These are phyloP conservation scores for Lineolata rhizophorae DNA, from an alignment of 495 filamentous ascomycete genomes.

Conservation along the genomic window DNA sequence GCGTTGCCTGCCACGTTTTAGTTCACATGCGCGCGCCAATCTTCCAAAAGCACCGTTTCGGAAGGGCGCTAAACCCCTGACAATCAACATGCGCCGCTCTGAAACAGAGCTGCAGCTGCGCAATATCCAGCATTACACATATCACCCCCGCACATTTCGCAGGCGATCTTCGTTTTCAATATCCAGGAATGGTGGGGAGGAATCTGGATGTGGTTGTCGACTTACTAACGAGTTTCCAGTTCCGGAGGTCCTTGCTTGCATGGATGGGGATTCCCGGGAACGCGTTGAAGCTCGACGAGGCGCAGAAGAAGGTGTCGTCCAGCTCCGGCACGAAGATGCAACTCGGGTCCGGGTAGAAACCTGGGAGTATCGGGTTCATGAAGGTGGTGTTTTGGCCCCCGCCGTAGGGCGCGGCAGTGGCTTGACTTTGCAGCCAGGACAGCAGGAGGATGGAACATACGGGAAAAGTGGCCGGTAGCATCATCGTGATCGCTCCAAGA, in stretches of 20 bases:
- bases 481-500: too few relatives aligned
- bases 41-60: too few relatives aligned
- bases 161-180: neutral
- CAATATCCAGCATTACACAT: neutral
- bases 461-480: too few relatives aligned
- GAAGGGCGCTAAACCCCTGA: too few relatives aligned
- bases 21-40: too few relatives aligned
- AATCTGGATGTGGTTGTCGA: neutral
- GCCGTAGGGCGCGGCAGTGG: too few relatives aligned
- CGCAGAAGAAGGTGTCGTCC: slow-evolving; percentile 29
- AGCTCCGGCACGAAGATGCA: slow-evolving; percentile 28
- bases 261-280: slow-evolving; percentile 32
- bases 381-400: slow-evolving; percentile 1
- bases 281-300: slow-evolving; percentile 28
- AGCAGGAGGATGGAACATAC: too few relatives aligned
- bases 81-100: too few relatives aligned
- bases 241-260: slow-evolving; percentile 27
- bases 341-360: slow-evolving; percentile 32
- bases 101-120: neutral
- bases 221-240: slow-evolving; percentile 27
- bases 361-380: slow-evolving; percentile 30
- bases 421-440: too few relatives aligned
- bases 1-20: slow-evolving; percentile 11
- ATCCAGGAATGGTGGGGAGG: neutral
- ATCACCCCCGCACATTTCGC: slow-evolving; percentile 1